Percentiles rank a stretch among this genome's conserved stretches.
Conservation (phyloP, 2,329 filamentous ascomycete species). For the Talaromyces sp. region DNA sequence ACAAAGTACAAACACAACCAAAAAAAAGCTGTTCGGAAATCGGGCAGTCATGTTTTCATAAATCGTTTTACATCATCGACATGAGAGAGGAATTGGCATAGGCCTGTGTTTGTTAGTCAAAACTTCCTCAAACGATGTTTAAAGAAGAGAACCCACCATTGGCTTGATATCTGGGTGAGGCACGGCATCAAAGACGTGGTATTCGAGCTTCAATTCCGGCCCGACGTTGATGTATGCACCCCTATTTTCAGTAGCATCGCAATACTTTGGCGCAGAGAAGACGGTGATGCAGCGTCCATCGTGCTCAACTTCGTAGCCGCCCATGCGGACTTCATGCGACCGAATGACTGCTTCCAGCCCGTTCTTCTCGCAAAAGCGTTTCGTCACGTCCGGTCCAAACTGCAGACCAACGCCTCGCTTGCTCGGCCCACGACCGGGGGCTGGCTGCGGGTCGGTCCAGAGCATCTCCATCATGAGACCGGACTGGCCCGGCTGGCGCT, state of each 20-base stretch:
- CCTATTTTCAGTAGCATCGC: slow-evolving; percentile 96
- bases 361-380: slow-evolving; percentile 94
- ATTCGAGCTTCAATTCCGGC: slow-evolving; percentile 83
- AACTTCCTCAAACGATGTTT: neutral
- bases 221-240: slow-evolving; percentile 98
- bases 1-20: neutral
- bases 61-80: slow-evolving; percentile 65
- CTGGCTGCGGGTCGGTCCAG: slow-evolving; percentile 92
- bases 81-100: slow-evolving; percentile 80
- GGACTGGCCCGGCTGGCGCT: slow-evolving; percentile 85
- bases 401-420: slow-evolving; percentile 96
- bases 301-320: slow-evolving; percentile 97
- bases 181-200: slow-evolving; percentile 91
- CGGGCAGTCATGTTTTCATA: neutral
- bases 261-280: slow-evolving; percentile 96
- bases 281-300: slow-evolving; percentile 94
- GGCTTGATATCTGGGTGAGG: slow-evolving; percentile 93
- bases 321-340: slow-evolving; percentile 97
- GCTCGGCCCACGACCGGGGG: slow-evolving; percentile 81
- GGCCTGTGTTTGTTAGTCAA: slow-evolving; percentile 45
- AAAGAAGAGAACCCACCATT: slow-evolving; percentile 52
- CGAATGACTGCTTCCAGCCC: slow-evolving; percentile 90
- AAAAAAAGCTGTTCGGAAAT: neutral
- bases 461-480: slow-evolving; percentile 99
- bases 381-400: slow-evolving; percentile 94